These are phyloP conservation scores for Tylopilus rubrobrunneus DNA, from an alignment of 768 basidiomycete species.

Conservation along the genomic window DNA sequence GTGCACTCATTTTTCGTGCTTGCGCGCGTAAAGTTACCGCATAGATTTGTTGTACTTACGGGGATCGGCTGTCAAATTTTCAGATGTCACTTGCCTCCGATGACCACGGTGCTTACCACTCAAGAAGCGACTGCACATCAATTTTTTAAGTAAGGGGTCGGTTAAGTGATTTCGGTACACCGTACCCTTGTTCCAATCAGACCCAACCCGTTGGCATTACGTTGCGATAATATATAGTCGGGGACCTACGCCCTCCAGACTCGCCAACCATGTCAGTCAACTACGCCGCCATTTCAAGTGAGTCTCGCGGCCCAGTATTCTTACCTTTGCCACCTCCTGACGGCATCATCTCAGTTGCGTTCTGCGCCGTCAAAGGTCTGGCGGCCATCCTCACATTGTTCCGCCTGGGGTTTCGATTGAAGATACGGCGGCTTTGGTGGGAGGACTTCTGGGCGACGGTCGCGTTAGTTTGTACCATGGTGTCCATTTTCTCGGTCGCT, in stretches of 20 bases:
- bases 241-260: not conserved
- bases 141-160: too few species aligned
- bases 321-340: not conserved
- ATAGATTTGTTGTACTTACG: too few species aligned
- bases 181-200: not conserved
- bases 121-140: too few species aligned
- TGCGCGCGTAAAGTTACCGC: too few species aligned
- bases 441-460: slow-evolving; percentile 19
- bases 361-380: not conserved
- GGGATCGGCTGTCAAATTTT: too few species aligned
- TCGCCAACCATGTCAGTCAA: not conserved
- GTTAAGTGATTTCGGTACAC: too few species aligned
- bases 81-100: too few species aligned
- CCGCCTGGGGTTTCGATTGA: slow-evolving; percentile 9
- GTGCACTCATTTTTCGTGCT: too few species aligned
- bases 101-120: not conserved
- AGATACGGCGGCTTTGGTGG: slow-evolving; percentile 18
- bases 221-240: too few species aligned
- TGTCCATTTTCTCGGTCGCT: not conserved
- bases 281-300: not conserved
- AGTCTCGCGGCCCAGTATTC: not conserved
- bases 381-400: slow-evolving; percentile 2
- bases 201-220: not conserved
- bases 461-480: not conserved
- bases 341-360: not conserved